Evolutionary conservation across 805 yeast species (phyloP).

Genomic region (Tetrapisispora phaffii): DNA sequence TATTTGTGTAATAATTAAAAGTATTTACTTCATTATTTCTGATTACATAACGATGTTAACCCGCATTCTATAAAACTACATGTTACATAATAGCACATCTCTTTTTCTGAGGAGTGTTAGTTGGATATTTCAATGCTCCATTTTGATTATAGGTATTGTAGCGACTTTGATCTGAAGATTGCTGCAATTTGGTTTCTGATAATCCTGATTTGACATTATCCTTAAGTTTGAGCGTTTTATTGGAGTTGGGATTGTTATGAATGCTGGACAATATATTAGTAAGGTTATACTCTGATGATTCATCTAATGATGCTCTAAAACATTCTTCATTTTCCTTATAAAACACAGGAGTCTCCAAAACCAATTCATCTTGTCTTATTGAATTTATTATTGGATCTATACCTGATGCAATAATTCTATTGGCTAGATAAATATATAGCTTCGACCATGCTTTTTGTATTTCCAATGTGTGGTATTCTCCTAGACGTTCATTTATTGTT

Average conservation of each 20-base stretch:
- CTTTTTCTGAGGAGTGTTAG: background rate
- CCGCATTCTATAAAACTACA: background rate
- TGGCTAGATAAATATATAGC: constrained; percentile 57
- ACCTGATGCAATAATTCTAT: constrained; percentile 47
- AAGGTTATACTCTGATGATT: background rate
- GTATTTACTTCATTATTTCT: too few species aligned
- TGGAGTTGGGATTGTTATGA: too few species aligned
- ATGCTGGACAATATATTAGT: too few species aligned
- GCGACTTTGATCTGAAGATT: background rate
- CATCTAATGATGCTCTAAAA: background rate
- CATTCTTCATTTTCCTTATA: background rate
- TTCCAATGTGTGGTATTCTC: constrained; percentile 42
- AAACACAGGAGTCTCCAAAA: constrained; percentile 15
- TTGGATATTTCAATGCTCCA: background rate
- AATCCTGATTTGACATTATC: too few species aligned
- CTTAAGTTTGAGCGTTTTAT: too few species aligned
- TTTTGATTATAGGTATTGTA: background rate
- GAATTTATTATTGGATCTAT: constrained; percentile 32
- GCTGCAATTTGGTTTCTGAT: too few species aligned
- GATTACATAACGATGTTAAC: background rate
- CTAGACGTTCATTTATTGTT: constrained; percentile 59
- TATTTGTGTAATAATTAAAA: too few species aligned
- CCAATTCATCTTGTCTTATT: constrained; percentile 15
- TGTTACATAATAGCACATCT: constrained; percentile 6
- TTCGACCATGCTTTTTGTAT: constrained; percentile 64